Conservation (phyloP, 352 stramenopile species). For the Elongisporangium senticosum region DNA sequence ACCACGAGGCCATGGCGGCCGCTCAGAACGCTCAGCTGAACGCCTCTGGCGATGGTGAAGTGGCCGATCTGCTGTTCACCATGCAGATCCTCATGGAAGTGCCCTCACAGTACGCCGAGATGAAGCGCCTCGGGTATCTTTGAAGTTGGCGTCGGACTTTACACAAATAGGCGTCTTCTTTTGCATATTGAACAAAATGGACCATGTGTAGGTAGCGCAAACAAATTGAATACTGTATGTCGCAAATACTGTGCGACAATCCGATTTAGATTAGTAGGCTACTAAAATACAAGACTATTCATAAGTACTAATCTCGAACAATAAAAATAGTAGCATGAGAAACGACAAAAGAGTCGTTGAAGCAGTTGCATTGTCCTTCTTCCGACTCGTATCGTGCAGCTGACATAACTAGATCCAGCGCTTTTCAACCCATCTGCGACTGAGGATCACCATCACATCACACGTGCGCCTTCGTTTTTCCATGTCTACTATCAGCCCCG, state of each 20-base stretch:
- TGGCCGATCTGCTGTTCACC: conserved; percentile 28
- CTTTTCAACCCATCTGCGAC: neutral
- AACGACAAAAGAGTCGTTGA: neutral
- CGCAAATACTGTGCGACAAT: too few relatives aligned
- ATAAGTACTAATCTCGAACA: too few relatives aligned
- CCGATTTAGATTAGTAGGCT: too few relatives aligned
- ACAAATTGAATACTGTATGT: too few relatives aligned
- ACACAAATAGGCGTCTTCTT: neutral
- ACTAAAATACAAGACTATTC: too few relatives aligned
- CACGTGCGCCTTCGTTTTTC: neutral
- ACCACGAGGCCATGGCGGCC: conserved; percentile 41
- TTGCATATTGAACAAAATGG: neutral
- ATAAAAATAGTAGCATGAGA: too few relatives aligned
- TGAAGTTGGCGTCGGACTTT: neutral
- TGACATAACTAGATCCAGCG: too few relatives aligned
- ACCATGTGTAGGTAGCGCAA: neutral
- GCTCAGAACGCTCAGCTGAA: conserved; percentile 6
- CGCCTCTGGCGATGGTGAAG: conserved; percentile 3
- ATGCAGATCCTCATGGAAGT: conserved; percentile 40
- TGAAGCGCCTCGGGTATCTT: conserved; percentile 2
- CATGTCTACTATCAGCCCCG: neutral
- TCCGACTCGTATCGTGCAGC: neutral
- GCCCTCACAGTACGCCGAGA: conserved; percentile 13
- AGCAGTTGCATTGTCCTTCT: neutral
- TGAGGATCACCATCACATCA: neutral